Evolutionary conservation across 2,329 filamentous ascomycete species (phyloP).

Genomic region (Sarocladium strictum): DNA sequence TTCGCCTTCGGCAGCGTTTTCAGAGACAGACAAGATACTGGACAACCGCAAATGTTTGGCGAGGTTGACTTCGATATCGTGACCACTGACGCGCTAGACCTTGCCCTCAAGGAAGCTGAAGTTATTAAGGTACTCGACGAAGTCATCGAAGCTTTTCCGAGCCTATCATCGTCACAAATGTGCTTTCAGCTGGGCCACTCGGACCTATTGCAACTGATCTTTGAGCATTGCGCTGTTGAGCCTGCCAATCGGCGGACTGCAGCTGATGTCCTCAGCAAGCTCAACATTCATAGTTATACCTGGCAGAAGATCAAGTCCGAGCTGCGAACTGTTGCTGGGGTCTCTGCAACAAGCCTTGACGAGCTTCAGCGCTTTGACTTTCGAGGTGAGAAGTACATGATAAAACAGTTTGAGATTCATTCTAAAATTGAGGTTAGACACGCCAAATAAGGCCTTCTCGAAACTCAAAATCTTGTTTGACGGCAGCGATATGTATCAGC

Average conservation of each 20-base stretch:
- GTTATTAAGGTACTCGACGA: constrained; percentile 93
- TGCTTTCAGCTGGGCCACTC: constrained; percentile 90
- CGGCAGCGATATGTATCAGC: constrained; percentile 62
- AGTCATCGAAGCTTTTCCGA: constrained; percentile 74
- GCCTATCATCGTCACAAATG: constrained; percentile 64
- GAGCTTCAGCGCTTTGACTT: constrained; percentile 91
- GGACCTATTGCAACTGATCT: constrained; percentile 77
- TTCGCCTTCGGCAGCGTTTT: constrained; percentile 88
- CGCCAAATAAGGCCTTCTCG: constrained; percentile 50
- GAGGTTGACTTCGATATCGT: constrained; percentile 97
- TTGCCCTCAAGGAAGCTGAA: constrained; percentile 88
- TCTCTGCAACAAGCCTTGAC: constrained; percentile 84
- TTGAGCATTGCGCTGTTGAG: constrained; percentile 82
- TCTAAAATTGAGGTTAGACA: constrained; percentile 33
- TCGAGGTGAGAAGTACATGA: constrained; percentile 47
- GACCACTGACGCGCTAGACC: constrained; percentile 72
- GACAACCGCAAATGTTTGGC: constrained; percentile 74
- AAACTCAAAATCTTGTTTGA: constrained; percentile 56
- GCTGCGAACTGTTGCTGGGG: constrained; percentile 71
- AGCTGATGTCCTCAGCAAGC: constrained; percentile 78
- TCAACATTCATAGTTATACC: constrained; percentile 74
- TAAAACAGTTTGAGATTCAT: neutral
- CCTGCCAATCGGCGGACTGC: constrained; percentile 60
- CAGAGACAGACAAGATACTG: constrained; percentile 69
- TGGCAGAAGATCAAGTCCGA: constrained; percentile 82